Conservation (phyloP, 306 rosid species). For the Cajanus cajan region DNA sequence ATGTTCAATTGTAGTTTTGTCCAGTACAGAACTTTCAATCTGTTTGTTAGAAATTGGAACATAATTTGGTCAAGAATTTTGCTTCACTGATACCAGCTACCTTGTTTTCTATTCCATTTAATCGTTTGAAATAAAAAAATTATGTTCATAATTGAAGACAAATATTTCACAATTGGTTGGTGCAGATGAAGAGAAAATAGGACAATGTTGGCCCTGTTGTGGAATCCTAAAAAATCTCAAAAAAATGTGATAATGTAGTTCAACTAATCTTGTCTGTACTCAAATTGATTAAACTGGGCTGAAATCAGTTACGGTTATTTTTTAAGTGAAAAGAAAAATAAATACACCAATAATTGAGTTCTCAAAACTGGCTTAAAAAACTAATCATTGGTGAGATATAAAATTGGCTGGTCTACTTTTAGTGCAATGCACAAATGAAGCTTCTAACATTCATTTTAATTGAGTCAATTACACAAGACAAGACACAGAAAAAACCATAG, state of each 20-base stretch:
- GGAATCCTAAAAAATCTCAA: background rate
- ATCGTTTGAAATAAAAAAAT: background rate
- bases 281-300: constrained; percentile 19
- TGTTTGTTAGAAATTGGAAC: constrained; percentile 33
- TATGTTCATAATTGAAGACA: constrained; percentile 23
- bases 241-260: constrained; percentile 22
- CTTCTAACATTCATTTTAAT: constrained; percentile 26
- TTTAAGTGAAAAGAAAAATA: constrained; percentile 8
- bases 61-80: constrained; percentile 30
- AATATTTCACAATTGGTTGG: background rate
- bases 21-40: constrained; percentile 38
- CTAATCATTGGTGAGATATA: constrained; percentile 36
- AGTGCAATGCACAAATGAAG: constrained; percentile 32
- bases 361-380: constrained; percentile 29
- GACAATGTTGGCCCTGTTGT: background rate
- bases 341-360: constrained; percentile 37
- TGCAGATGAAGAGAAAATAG: constrained; percentile 10
- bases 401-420: constrained; percentile 29
- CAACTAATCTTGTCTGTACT: constrained; percentile 31
- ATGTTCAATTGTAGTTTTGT: constrained; percentile 32
- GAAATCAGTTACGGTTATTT: constrained; percentile 12
- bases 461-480: constrained; percentile 22
- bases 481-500: constrained; percentile 1
- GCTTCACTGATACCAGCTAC: background rate
- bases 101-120: constrained; percentile 17